These are phyloP conservation scores for Blastocystis sp. DNA, from an alignment of 352 stramenopile genomes.

Conservation along the genomic window DNA sequence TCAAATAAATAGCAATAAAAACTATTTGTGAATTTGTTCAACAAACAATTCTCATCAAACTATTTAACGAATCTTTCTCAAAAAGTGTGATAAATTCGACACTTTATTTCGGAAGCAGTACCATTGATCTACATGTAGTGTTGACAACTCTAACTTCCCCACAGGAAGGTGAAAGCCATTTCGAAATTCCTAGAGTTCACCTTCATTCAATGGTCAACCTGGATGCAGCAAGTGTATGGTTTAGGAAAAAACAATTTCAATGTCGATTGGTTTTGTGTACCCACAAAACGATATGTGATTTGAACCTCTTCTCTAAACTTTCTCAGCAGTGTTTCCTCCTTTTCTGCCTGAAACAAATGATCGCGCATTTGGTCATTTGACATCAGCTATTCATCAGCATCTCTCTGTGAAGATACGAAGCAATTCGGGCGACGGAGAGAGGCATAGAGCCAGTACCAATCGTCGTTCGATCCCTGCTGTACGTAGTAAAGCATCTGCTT, in stretches of 20 bases:
- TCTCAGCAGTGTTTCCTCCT: not conserved
- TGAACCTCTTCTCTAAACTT: conserved; percentile 3
- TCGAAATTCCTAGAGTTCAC: not conserved
- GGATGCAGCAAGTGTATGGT: not conserved
- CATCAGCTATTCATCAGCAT: not conserved
- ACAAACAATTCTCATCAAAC: no score
- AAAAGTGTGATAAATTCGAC: not conserved
- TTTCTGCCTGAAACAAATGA: conserved; percentile 19
- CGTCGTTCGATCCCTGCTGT: not conserved
- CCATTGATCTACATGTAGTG: not conserved
- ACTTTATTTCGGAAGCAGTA: conserved; percentile 7
- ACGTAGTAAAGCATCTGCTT: not conserved
- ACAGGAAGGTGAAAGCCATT: conserved; percentile 28
- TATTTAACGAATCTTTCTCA: not conserved
- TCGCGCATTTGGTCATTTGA: conserved; percentile 45
- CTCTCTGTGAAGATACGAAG: not conserved
- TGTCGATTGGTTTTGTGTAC: not conserved
- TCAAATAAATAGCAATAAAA: no score
- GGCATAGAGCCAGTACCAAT: conserved; percentile 44
- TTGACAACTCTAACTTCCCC: not conserved
- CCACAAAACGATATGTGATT: not conserved
- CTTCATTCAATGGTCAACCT: not conserved
- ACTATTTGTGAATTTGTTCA: no score
- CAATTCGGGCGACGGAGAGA: not conserved
- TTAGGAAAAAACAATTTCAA: not conserved